phyloP scores from a whole-genome alignment of 2,329 filamentous ascomycete species.

The Cladophialophora chaetospira region DNA sequence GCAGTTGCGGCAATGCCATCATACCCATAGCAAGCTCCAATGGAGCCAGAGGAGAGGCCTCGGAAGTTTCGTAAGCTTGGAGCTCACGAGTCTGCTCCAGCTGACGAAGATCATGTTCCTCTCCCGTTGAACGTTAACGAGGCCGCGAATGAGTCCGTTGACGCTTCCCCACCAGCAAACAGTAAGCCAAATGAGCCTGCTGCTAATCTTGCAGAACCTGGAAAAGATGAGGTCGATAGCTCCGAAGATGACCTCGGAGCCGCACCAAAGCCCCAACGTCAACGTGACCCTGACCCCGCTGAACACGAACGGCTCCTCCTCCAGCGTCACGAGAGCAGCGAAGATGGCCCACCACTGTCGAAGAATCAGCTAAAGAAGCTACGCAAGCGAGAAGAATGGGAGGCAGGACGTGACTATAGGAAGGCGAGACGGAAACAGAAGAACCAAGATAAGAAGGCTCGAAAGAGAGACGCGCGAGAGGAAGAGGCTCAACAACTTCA shows the following conservation, averaged over 20 bases:
- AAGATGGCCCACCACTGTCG: constrained; percentile 55
- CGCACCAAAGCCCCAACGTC: constrained; percentile 5
- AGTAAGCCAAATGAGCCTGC: constrained; percentile 18
- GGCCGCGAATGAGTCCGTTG: constrained; percentile 20
- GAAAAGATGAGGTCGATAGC: constrained; percentile 20
- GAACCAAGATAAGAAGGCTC: constrained; percentile 54
- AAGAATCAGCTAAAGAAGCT: constrained; percentile 87
- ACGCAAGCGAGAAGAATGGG: constrained; percentile 71
- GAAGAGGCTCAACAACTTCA: constrained; percentile 36
- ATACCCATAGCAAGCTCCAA: too few relatives aligned
- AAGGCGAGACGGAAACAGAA: constrained; percentile 62
- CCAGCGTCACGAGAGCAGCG: constrained; percentile 8
- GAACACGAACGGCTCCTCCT: not conserved
- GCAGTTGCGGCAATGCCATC: too few relatives aligned
- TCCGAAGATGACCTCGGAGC: not conserved
- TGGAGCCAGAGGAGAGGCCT: too few relatives aligned
- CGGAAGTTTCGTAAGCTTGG: too few relatives aligned
- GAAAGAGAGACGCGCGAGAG: constrained; percentile 45
- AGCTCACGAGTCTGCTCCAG: too few relatives aligned
- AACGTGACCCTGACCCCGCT: not conserved
- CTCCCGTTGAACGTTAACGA: too few relatives aligned
- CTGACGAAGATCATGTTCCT: too few relatives aligned
- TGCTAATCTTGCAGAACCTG: constrained; percentile 30
- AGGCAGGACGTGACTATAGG: constrained; percentile 65
- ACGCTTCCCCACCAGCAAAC: constrained; percentile 19